Evolutionary conservation across 805 yeast species (phyloP).

Genomic region (Saccharomycodes ludwigii): DNA sequence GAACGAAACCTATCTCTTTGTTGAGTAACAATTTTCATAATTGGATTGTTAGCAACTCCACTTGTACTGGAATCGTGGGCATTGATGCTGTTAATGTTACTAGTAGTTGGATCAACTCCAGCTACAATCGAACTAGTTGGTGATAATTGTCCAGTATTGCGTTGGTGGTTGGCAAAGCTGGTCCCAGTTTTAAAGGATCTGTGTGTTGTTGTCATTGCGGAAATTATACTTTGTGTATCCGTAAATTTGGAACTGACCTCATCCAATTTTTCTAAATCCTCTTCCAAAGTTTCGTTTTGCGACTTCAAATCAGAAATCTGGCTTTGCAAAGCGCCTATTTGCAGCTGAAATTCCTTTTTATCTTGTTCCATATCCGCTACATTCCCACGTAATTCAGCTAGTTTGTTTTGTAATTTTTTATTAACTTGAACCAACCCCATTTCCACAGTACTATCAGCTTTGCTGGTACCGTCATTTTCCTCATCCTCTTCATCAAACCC

Average conservation of each 20-base stretch:
- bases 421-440: constrained; percentile 57
- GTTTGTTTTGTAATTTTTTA: constrained; percentile 56
- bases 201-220: constrained; percentile 44
- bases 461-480: constrained; percentile 15
- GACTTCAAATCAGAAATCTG: constrained; percentile 32
- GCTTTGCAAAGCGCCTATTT: constrained; percentile 22
- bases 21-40: constrained; percentile 80
- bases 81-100: constrained; percentile 12
- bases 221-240: constrained; percentile 54
- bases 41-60: constrained; percentile 24
- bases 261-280: constrained; percentile 54
- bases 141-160: constrained; percentile 27
- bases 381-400: constrained; percentile 52
- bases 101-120: constrained; percentile 8
- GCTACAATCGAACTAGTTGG: constrained; percentile 44
- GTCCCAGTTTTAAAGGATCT: constrained; percentile 25
- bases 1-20: constrained; percentile 89
- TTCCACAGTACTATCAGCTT: constrained; percentile 31
- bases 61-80: constrained; percentile 22
- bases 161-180: constrained; percentile 16
- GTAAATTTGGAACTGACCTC: constrained; percentile 26
- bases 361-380: constrained; percentile 34
- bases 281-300: constrained; percentile 54
- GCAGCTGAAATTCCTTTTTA: constrained; percentile 28
- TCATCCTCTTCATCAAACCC: constrained; percentile 34